These are phyloP conservation scores for Talaromyces marneffei DNA, from an alignment of 2,329 filamentous ascomycete species.

Conservation along the genomic window DNA sequence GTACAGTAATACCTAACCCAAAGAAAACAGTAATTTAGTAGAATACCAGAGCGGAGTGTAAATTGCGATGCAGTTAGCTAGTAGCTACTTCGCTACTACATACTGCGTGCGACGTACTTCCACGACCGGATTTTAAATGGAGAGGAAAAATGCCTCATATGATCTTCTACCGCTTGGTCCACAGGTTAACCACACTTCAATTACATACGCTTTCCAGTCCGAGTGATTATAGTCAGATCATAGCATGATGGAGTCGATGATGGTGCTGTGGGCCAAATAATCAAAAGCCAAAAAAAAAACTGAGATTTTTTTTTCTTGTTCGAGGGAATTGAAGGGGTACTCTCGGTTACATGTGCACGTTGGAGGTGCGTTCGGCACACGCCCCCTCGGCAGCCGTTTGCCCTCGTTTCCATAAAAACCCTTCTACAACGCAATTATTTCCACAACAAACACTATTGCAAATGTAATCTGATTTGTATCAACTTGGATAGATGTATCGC, in stretches of 20 bases:
- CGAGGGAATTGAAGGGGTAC: not conserved
- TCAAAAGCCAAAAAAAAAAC: not conserved
- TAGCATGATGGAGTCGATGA: not conserved
- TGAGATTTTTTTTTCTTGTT: not conserved
- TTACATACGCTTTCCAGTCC: not conserved
- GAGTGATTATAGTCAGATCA: not conserved
- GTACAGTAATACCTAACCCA: too few species aligned
- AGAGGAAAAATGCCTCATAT: slow-evolving; percentile 12
- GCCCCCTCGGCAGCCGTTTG: not conserved
- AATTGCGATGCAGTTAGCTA: not conserved
- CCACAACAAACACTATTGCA: not conserved
- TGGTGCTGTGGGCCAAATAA: not conserved
- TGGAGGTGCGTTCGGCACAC: not conserved
- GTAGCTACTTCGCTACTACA: not conserved
- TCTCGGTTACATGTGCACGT: not conserved
- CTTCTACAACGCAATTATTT: not conserved
- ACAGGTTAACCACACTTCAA: not conserved
- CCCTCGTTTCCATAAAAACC: not conserved
- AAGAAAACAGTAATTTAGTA: not conserved
- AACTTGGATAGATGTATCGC: not conserved
- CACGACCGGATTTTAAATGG: slow-evolving; percentile 5
- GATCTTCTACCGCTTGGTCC: not conserved
- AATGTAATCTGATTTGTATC: not conserved
- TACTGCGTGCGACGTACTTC: not conserved
- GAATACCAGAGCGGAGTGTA: not conserved